Evolutionary conservation across 2,329 filamentous ascomycete genomes (phyloP), one percentile per base, ranked within the genome.

Genomic region (Magnaporthales sp.): DNA sequence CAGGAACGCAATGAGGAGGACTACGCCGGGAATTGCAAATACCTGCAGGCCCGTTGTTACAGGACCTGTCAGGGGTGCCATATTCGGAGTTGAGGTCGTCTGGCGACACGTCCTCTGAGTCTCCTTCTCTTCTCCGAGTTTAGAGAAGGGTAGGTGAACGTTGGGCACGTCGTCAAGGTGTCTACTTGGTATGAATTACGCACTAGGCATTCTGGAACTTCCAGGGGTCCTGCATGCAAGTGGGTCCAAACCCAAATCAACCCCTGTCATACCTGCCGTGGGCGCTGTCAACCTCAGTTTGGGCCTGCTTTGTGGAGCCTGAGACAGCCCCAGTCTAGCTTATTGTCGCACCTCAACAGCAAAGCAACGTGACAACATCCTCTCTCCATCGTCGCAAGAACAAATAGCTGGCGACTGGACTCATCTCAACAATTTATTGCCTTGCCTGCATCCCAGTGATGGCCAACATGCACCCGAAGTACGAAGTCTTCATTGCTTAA

Each of bases 11-110:
- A 93, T 90, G 15, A 94, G 78, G 8, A 81, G 66, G 69, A 86
- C 87, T 61, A 91, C 89, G 67, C 81, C 84, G 15, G 90, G 89
- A n/a, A 93, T 85, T 67, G 89, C 89, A 65, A 92, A 79, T 64
- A 77, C 75, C 72, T 84, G 81, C 68, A 86, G 78, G 75, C 73
- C 79, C 75, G 68, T 78, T 74, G 72, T 75, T 74, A 74, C 80
- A 69, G 76, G 76, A 54, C 75, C 76, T 26, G 76, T 76, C 63
- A 70, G 67, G 38, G 69, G 68, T 46, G 68, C 58, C 63, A 70
- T 67, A 31, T 63, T 63, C 22, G 54, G 60, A 27, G 3, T 13
- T 31, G 27, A 38, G n/a, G 26, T 27, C 11, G 26, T 60, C 24
- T 10, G 26, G 22, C 56, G 26, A 60, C 24, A 27, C 1, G 56